Evolutionary conservation across 129 eudicot genomes (phyloP).

Genomic region (Centrapalus pauciflorus): DNA sequence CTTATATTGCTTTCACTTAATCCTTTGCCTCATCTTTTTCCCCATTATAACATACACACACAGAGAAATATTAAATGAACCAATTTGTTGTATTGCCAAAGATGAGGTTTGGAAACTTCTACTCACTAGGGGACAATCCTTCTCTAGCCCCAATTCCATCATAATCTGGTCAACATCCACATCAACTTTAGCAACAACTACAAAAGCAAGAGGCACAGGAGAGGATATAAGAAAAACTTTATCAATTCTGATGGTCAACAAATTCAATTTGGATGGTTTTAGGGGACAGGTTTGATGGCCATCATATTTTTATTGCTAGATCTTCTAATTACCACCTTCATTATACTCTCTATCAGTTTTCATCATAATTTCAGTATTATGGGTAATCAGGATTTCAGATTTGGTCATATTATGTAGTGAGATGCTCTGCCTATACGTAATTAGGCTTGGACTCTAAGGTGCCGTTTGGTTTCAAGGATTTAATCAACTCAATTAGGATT

Average conservation of each 20-base stretch:
- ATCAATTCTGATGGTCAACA: conserved; percentile 24
- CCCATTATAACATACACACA: no score
- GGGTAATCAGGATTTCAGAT: conserved; percentile 1
- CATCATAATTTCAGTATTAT: neutral
- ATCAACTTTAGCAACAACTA: neutral
- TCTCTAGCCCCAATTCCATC: conserved; percentile 30
- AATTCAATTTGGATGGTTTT: conserved; percentile 22
- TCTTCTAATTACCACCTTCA: neutral
- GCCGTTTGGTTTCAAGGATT: no score
- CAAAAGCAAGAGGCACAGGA: conserved; percentile 7
- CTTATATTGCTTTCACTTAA: neutral
- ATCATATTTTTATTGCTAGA: conserved; percentile 12
- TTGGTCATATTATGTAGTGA: no score
- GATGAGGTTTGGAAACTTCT: conserved; percentile 58
- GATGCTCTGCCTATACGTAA: conserved; percentile 1
- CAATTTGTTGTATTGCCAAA: conserved; percentile 43
- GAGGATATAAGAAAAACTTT: conserved; percentile 24
- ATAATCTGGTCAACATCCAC: conserved; percentile 21
- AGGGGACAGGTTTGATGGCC: conserved; percentile 20
- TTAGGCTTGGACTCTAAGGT: no score
- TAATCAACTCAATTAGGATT: no score
- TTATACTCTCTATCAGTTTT: neutral
- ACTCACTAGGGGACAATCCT: conserved; percentile 26
- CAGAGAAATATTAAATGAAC: conserved; percentile 1
- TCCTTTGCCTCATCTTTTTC: no score